A percentile compares a stretch with the other conserved stretches of the same genome.
Conservation (phyloP, 1,284 basidiomycete genomes). For the Rhizopogon parksii region DNA sequence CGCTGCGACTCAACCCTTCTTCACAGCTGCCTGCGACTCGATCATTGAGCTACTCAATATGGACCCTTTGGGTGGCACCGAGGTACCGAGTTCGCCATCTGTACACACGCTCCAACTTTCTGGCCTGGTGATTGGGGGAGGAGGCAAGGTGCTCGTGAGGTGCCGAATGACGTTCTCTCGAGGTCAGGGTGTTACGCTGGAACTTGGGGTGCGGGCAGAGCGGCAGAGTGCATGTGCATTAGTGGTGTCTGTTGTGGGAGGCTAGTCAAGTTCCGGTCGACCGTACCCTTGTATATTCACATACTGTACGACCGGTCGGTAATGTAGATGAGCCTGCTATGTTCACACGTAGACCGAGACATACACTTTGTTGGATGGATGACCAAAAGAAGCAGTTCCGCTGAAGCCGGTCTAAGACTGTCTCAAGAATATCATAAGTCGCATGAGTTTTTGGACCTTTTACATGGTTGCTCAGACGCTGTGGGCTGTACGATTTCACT, state of each 20-base stretch:
- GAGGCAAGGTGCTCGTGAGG: conserved; percentile 88
- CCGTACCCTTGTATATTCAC: conserved; percentile 1
- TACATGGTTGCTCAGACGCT: conserved; percentile 4
- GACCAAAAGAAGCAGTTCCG: conserved; percentile 3
- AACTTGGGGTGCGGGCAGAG: conserved; percentile 90
- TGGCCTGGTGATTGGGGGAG: conserved; percentile 83
- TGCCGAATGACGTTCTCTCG: conserved; percentile 93
- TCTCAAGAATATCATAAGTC: neutral
- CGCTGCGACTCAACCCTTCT: conserved; percentile 9
- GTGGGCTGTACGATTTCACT: conserved; percentile 3
- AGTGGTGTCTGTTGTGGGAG: conserved; percentile 86
- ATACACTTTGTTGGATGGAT: neutral
- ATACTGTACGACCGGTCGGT: neutral
- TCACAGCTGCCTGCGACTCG: conserved; percentile 82
- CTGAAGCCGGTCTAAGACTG: neutral
- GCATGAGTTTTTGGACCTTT: conserved; percentile 7
- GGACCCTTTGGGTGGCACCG: conserved; percentile 90
- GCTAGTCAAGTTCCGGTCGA: conserved; percentile 29
- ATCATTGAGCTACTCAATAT: conserved; percentile 93
- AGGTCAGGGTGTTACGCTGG: conserved; percentile 91
- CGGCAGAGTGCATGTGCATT: conserved; percentile 80
- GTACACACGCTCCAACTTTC: conserved; percentile 94
- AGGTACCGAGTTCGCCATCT: conserved; percentile 72
- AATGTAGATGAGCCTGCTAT: neutral
- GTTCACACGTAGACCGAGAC: conserved; percentile 6